Evolutionary conservation across 2,329 filamentous ascomycete genomes (phyloP).

Genomic region (Sarocladiaceae sp.): DNA sequence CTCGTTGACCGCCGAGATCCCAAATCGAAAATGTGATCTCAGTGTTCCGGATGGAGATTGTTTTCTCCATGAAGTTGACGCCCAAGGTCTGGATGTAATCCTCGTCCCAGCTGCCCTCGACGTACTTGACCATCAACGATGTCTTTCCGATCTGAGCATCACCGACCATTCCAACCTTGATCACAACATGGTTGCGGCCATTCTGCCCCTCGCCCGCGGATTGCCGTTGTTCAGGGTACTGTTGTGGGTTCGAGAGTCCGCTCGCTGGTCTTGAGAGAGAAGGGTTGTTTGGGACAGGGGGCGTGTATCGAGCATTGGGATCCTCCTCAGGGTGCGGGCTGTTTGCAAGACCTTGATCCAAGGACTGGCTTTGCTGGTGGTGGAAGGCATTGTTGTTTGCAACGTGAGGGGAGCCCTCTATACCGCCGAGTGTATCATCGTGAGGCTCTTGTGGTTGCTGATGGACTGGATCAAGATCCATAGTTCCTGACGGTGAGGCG

Average conservation of each 20-base stretch:
- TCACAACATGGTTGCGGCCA: constrained; percentile 73
- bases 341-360: constrained; percentile 41
- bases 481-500: constrained; percentile 30
- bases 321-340: constrained; percentile 38
- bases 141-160: constrained; percentile 99
- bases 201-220: constrained; percentile 32
- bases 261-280: constrained; percentile 50
- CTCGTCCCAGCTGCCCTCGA: constrained; percentile 98
- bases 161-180: constrained; percentile 99
- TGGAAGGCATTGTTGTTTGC: constrained; percentile 29
- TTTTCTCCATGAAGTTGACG: constrained; percentile 99
- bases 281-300: constrained; percentile 31
- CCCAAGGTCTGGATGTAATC: constrained; percentile 98
- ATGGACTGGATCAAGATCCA: constrained; percentile 33
- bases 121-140: constrained; percentile 98
- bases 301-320: constrained; percentile 35
- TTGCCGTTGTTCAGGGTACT: constrained; percentile 39
- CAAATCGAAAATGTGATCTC: constrained; percentile 99
- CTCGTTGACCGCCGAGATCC: constrained; percentile 94
- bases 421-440: constrained; percentile 44
- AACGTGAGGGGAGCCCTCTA: constrained; percentile 42
- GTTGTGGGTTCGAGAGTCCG: constrained; percentile 41
- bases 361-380: constrained; percentile 41
- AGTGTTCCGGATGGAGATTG: constrained; percentile 97
- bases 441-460: constrained; percentile 27